Evolutionary conservation across 2,329 filamentous ascomycete genomes (phyloP), one percentile per base, ranked within the genome.

Genomic region (Colletotrichum endophyticum): DNA sequence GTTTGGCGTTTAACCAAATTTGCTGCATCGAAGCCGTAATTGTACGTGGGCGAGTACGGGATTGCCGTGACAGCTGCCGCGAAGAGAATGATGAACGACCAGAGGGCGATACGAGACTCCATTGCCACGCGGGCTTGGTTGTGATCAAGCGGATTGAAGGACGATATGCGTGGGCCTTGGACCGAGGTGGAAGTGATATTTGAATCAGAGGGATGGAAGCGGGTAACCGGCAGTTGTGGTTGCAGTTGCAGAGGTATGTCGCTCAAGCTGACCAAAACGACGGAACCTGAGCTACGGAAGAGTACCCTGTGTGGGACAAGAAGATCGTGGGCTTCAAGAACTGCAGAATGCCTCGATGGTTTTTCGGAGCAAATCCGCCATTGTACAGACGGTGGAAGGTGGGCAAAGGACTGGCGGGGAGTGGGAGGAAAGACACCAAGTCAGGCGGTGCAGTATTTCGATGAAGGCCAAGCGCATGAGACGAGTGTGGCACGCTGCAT

Each of bases 1-100:
- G 75, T 84, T 63, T 88, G 84, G 56, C 89, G 86, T 75, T 86
- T 88, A 34, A 84, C 81, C 28, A 88, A 80, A 12, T 79, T 81
- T 32, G 83, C 80, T 25, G 86, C 81, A 77, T 88, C 86, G 69
- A 87, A 84, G n/a, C 89, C 89, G 79, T 91, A 91, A 79, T 91
- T 82, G 78, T 92, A 92, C 9, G 59, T 39, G 28, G 81, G 69
- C 11, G 61, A 62, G 22, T 66, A 75, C 4, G 66, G 67, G 13
- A 39, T 19, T 36, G 72, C 56, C 36, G 27, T 16, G 16, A 25
- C 39, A n/a, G 36, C 28, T 16, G 39, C 32, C 49, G 67, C 72
- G 8, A 71, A n/a, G 66, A 77, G 19, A 19, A 70, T 11, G 16
- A 77, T 16, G 19, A 44, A 53, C 12, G 61, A 25, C 6, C 63